Base-by-base conservation (phyloP, 129 eudicot species). In the Smallanthus sonchifolius region DNA sequence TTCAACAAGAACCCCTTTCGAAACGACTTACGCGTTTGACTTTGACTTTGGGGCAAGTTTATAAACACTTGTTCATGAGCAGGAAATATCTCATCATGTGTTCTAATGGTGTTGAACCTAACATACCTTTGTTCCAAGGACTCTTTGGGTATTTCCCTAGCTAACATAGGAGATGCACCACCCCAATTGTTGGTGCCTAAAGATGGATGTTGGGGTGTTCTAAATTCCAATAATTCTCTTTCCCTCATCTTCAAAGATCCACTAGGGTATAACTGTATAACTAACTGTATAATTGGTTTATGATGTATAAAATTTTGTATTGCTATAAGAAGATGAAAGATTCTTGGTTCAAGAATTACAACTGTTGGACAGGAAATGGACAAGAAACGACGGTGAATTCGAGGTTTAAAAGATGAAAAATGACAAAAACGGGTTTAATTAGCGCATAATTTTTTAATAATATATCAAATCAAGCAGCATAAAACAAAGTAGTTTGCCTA, bases 171-270 rank as follows among this genome's bases (percentile, higher is more conserved):
- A 52, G 97, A 90, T 4, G 91, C 91, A 66, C 93, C 96, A 37
- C 96, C 96, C 96, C 96, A 86, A 52, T 86, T 78, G 57, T 89
- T 89, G 3, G 86, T 86, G 43, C 95, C 95, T 38, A 76, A 73
- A 34, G 89, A 86, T 48, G 97, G 97, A 63, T 88, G 97, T 73
- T 91, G 95, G 34, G 97, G 97, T 61, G 95, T 91, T 61, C 97
- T 84, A 75, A 91, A 91, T 38, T 91, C 91, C 71, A 82, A 44
- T 44, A 84, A 3, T 45, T 83, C 89, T 24, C 84, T 79, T 76
- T 82, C 81, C 87, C 70, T 79, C 85, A 79, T 88, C 39, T 69
- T 67, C 38, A 20, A 70, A 63, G 57, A 71, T 70, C 3, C 66
- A 37, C 37, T 61, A 14, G 42, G 0, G 39, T 10, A 4, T 11